Evolutionary conservation across 2,329 filamentous ascomycete genomes (phyloP).

Genomic region (Magnaporthiopsis rhizophila): DNA sequence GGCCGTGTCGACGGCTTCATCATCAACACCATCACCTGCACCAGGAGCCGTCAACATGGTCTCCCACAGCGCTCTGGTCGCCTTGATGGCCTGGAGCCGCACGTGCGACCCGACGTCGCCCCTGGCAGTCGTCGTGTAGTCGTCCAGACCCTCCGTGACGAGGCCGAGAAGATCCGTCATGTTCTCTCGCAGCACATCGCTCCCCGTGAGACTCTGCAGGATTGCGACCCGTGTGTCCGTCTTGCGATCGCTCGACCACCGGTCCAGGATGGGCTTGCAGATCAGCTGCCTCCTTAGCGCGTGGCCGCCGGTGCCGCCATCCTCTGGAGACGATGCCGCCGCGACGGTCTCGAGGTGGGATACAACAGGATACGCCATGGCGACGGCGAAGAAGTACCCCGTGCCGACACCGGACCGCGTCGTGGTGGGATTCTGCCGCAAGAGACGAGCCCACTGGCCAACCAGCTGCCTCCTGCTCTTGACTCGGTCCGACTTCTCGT

Average conservation of each 20-base stretch:
- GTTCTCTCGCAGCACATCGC: constrained; percentile 34
- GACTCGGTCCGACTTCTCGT: constrained; percentile 17
- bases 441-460: constrained; percentile 36
- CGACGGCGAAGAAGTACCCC: constrained; percentile 46
- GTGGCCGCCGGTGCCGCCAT: background rate
- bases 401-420: constrained; percentile 30
- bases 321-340: no score
- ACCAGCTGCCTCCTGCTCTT: constrained; percentile 20
- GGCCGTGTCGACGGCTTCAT: constrained; percentile 14
- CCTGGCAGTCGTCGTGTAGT: constrained; percentile 83
- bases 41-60: constrained; percentile 18
- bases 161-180: constrained; percentile 34
- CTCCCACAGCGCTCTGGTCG: constrained; percentile 56
- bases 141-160: constrained; percentile 58
- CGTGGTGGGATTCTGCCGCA: constrained; percentile 26
- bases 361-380: constrained; percentile 38
- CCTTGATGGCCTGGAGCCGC: constrained; percentile 70
- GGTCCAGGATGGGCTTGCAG: constrained; percentile 36
- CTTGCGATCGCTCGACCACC: constrained; percentile 43
- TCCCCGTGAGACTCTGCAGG: constrained; percentile 43
- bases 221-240: constrained; percentile 48
- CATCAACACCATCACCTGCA: background rate
- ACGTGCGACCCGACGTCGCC: constrained; percentile 88
- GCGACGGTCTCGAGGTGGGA: constrained; percentile 8
- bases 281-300: constrained; percentile 19